A percentile compares a stretch with the other conserved stretches of the same genome.
Evolutionary conservation across 306 rosid species (phyloP).

Genomic region (Medicago arabica): DNA sequence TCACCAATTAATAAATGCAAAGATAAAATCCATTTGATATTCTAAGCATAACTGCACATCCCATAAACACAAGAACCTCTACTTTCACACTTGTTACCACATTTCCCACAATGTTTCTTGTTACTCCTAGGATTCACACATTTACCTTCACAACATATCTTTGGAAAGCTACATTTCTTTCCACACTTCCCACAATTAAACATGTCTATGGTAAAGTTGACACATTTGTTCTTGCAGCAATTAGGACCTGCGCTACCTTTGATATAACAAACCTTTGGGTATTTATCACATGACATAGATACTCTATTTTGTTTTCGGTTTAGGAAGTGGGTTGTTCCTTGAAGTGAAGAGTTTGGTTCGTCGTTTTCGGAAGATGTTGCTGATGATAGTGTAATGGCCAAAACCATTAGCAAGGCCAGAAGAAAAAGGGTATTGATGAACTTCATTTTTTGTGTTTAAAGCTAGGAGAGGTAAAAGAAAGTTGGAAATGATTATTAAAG

Average conservation of each 20-base stretch:
- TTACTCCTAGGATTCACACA: conserved; percentile 65
- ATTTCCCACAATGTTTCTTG: conserved; percentile 65
- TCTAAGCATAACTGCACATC: conserved; percentile 73
- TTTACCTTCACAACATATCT: conserved; percentile 66
- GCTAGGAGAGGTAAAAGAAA: neutral
- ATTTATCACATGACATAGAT: conserved; percentile 52
- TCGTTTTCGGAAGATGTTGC: conserved; percentile 17
- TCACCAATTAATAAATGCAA: neutral
- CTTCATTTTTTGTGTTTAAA: conserved; percentile 41
- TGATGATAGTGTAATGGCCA: conserved; percentile 47
- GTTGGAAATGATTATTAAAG: no score
- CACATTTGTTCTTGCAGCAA: conserved; percentile 63
- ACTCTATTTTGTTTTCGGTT: conserved; percentile 18
- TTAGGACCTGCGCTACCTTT: conserved; percentile 54
- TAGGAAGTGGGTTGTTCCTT: conserved; percentile 51
- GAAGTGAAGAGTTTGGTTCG: conserved; percentile 12
- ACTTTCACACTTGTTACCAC: conserved; percentile 60
- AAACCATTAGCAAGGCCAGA: conserved; percentile 52
- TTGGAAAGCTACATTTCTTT: conserved; percentile 58
- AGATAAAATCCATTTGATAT: neutral
- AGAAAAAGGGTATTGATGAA: conserved; percentile 43
- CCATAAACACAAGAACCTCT: conserved; percentile 56
- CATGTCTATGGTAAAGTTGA: conserved; percentile 45
- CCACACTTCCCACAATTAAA: conserved; percentile 73
- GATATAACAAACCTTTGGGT: conserved; percentile 49